Percentiles rank a stretch among this genome's conserved stretches.
These are phyloP conservation scores for Aspergillus ibericus DNA, from an alignment of 2,329 filamentous ascomycete species.

Conservation along the genomic window DNA sequence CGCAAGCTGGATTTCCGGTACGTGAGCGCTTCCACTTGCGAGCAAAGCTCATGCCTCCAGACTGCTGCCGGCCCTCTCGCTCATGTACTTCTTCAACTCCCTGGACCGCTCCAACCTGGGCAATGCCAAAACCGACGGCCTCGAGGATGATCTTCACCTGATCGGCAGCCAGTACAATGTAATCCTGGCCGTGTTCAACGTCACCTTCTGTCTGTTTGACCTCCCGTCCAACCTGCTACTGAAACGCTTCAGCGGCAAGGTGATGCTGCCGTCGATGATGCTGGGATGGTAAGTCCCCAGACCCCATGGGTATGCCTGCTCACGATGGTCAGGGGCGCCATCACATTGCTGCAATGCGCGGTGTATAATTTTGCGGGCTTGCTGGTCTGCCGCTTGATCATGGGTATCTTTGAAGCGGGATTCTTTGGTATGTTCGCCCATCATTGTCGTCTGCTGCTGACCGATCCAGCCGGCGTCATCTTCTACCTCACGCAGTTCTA, in stretches of 20 bases:
- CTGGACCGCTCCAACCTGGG: conserved; percentile 55
- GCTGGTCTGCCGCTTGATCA: conserved; percentile 6
- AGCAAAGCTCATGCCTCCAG: background rate
- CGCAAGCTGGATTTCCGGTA: conserved; percentile 15
- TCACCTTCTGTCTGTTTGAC: conserved; percentile 50
- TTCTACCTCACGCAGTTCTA: conserved; percentile 27
- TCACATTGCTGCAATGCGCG: conserved; percentile 4
- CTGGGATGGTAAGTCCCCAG: background rate
- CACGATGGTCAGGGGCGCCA: background rate
- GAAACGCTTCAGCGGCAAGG: conserved; percentile 14
- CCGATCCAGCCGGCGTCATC: conserved; percentile 10
- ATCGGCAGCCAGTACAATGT: conserved; percentile 62
- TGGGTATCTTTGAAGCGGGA: conserved; percentile 7
- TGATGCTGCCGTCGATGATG: conserved; percentile 11
- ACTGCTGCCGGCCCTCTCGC: conserved; percentile 8
- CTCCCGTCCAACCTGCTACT: conserved; percentile 19
- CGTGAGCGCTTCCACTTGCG: background rate
- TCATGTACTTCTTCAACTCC: conserved; percentile 55
- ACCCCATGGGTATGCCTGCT: background rate
- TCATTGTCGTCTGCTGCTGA: background rate
- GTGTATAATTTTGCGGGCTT: conserved; percentile 4
- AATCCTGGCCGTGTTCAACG: conserved; percentile 66
- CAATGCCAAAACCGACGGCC: conserved; percentile 53
- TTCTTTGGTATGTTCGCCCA: conserved; percentile 6
- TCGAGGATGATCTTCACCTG: conserved; percentile 53